Base-by-base conservation (phyloP, 2,329 filamentous ascomycete genomes). In the Plenodomus lindquistii region DNA sequence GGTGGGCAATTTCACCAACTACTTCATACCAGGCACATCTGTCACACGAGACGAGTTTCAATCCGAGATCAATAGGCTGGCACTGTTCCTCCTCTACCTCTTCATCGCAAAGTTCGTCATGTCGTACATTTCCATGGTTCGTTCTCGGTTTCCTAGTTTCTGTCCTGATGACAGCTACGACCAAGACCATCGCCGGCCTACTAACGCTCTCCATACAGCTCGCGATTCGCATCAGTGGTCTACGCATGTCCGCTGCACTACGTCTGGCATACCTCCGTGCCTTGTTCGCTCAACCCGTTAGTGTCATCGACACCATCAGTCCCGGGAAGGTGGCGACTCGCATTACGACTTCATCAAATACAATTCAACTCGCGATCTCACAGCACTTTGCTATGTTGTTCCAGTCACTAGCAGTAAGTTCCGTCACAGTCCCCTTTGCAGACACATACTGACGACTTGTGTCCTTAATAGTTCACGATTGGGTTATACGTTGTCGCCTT, bases 1-100 rank as follows among this genome's bases (percentile, higher is more conserved):
- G 1, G 77, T 84, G 38, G 79, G 80, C 7, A 72, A 77, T 8
- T 85, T 86, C 57, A 82, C 78, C 43, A 68, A 73, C n/a, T 86
- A 85, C 62, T 81, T 80, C 46, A 70, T 71, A 0, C 77, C 77
- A 13, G 40, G 66, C 19, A 58, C 76, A 8, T 72, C 74, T 2
- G 64, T 76, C 27, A 77, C 73, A 1, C 73, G 78, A 17, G 72
- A 70, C 1, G 63, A 75, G 7, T 86, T 85, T 60, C 75, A 78
- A 42, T 59, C 70, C 2, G 65, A 77, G n/a, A 75, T 85, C 36
- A 77, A 77, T 50, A 51, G 54, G 22, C 41, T 62, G 15, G 42
- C 62, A 2, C 55, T 72, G 0, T 67, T 66, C 36, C 61, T 73
- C 8, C 40, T 69, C 17, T 71, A 70, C 37, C 52, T 73, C 1